Evolutionary conservation across 129 eudicot species (phyloP), one percentile per base, ranked within the genome.

Genomic region (Lactuca saligna): DNA sequence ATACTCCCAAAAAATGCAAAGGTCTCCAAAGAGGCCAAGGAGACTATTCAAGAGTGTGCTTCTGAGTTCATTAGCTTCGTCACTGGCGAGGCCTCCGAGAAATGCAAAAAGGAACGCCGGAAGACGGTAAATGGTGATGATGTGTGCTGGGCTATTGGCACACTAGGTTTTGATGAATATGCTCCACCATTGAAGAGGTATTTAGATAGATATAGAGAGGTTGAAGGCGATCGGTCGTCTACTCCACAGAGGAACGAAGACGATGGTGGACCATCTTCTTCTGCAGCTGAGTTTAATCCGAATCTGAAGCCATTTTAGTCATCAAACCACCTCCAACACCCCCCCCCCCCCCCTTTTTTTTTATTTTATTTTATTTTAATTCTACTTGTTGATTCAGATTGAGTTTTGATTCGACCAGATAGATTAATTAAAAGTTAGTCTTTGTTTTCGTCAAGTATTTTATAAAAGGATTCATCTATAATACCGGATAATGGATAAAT

Each of bases 41-140:
- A 82, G 44, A 82, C 83, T 32, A 82, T 82, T 81, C 91, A 85
- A 73, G 91, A 85, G 71, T 82, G 91, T 73, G 87, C 72, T 16
- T 68, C 91, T 3, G 91, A 85, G 87, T 85, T 82, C 74, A 85
- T 85, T 3, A 79, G 91, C 32, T 85, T 85, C 51, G 87, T 85
- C 34, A 85, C 91, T 2, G 80, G 82, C 2, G 91, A 85, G 57
- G 91, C 91, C 15, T 82, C 85, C 0, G 91, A 85, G 39, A 85
- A 76, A 70, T 85, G 91, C 73, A 57, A 65, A 65, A 80, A 72
- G 42, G 91, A 85, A 77, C 59, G 82, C 54, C 37, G 91, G 33
- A 85, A 85, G 73, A 85, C 87, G 6, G 78, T 85, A 41, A 85
- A 70, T n/a, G 91, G 87, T 0, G 91, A 85, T 5, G 91, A 85